Evolutionary conservation across 768 basidiomycete genomes (phyloP), one percentile per base, ranked within the genome.

Genomic region (Artomyces pyxidatus): DNA sequence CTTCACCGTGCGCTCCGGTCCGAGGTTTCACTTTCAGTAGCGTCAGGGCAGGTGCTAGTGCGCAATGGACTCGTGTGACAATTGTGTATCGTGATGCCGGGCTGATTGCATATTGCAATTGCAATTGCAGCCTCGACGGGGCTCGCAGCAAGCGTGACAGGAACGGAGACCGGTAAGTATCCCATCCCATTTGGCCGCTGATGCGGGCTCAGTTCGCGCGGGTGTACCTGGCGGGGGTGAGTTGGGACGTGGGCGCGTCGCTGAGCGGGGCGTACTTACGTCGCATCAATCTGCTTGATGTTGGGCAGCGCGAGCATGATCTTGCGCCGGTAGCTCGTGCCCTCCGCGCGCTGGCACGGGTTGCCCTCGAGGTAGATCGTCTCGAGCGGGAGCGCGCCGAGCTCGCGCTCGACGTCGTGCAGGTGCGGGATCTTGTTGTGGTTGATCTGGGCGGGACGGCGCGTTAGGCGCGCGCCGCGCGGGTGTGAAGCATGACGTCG

Each of bases 341-440:
- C 84, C 59, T 97, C 89, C 12, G 71, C 73, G 39, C 65, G 73
- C 62, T 99, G 93, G 55, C 91, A 87, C 3, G 96, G 96, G 61
- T 99, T 99, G 4, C 80, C 85, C 68, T 99, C 96, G 22, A 99
- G 78, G 63, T 99, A 99, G 6, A 99, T 73, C 1, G 96, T 99
- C 61, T 84, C 75, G 11, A 99, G 73, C 6, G 66, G 42, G 26
- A 89, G 71, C 11, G 74, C 68, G 49, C 69, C 68, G 2, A 95
- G 75, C 62, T 94, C 76, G 0, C 72, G 63, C 30, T 87, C 85
- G 6, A 98, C 69, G 3, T 77, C 72, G 7, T 67, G 72, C 7
- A 97, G 68, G 51, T 83, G 77, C 3, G 81, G 71, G 37, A 99
- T 86, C 59, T 83, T 71, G 67, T 99, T 99, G 54, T 88, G 77